A percentile compares a stretch with the other conserved stretches of the same genome.
These are phyloP conservation scores for Radiomyces spectabilis DNA, from an alignment of 192 early-diverging fungal species.

Conservation along the genomic window DNA sequence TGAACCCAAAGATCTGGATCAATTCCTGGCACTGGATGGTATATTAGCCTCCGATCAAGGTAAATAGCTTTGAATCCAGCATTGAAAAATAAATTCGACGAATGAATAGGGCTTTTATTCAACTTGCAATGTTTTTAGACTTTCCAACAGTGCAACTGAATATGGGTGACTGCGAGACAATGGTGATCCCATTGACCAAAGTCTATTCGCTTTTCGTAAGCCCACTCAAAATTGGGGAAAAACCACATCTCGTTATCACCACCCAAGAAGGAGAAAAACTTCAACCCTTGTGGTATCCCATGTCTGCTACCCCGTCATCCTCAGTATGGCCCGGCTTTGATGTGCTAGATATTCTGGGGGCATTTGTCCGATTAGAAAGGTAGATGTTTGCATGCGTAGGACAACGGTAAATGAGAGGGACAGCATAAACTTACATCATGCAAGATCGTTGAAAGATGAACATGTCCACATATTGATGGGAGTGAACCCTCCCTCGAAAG, in stretches of 20 bases:
- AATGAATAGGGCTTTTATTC: neutral
- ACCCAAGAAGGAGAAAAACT: slow-evolving; percentile 13
- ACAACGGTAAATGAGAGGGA: neutral
- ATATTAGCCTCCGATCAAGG: slow-evolving; percentile 4
- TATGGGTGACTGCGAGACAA: slow-evolving; percentile 1
- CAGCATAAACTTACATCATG: no score
- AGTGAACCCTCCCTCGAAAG: no score
- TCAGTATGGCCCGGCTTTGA: slow-evolving; percentile 18
- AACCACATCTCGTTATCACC: slow-evolving; percentile 16
- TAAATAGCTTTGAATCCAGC: neutral
- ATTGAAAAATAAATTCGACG: neutral
- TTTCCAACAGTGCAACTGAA: slow-evolving; percentile 9
- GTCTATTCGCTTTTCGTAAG: slow-evolving; percentile 13
- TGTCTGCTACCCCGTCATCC: neutral
- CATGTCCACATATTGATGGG: no score
- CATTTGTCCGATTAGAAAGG: slow-evolving; percentile 16
- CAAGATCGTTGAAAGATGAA: no score
- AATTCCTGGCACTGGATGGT: slow-evolving; percentile 12
- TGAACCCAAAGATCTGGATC: slow-evolving; percentile 4
- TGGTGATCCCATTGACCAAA: neutral
- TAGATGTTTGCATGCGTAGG: neutral
- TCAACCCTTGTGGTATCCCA: slow-evolving; percentile 16
- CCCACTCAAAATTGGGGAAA: neutral
- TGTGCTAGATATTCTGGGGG: slow-evolving; percentile 15
- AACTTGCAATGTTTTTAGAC: neutral